Conservation (phyloP, 805 yeast genomes). For the Millerozyma acaciae region DNA sequence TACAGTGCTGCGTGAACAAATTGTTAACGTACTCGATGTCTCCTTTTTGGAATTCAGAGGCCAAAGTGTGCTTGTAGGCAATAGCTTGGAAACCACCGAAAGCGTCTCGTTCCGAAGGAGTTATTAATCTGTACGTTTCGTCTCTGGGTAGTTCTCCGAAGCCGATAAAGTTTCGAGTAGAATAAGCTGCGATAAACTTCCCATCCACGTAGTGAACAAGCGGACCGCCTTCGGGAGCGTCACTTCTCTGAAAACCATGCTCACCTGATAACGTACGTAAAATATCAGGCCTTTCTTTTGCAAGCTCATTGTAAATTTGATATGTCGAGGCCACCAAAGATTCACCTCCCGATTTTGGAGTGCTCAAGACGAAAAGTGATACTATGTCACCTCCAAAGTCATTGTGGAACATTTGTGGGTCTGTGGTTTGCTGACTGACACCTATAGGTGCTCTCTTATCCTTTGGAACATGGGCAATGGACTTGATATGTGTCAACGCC, state of each 20-base stretch:
- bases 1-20: slow-evolving; percentile 8
- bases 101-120: slow-evolving; percentile 8
- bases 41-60: slow-evolving; percentile 7
- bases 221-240: slow-evolving; percentile 7
- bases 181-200: slow-evolving; percentile 4
- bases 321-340: slow-evolving; percentile 9
- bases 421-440: slow-evolving; percentile 12
- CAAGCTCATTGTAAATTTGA: slow-evolving; percentile 9
- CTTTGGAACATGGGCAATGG: slow-evolving; percentile 9
- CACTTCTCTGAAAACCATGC: slow-evolving; percentile 4
- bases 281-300: slow-evolving; percentile 9
- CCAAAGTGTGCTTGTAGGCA: slow-evolving; percentile 6
- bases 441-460: slow-evolving; percentile 10
- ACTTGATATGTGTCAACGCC: slow-evolving; percentile 10
- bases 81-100: slow-evolving; percentile 10
- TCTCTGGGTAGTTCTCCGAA: slow-evolving; percentile 10
- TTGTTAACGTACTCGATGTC: slow-evolving; percentile 11
- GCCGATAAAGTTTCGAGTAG: slow-evolving; percentile 10
- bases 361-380: slow-evolving; percentile 8
- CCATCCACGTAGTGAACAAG: slow-evolving; percentile 7
- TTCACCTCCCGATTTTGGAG: slow-evolving; percentile 9
- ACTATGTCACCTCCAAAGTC: slow-evolving; percentile 11
- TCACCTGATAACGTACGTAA: slow-evolving; percentile 6
- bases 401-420: slow-evolving; percentile 11
- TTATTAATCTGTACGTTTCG: slow-evolving; percentile 7